Conservation (phyloP, 345 rosid genomes). For the Raphanus sativus region DNA sequence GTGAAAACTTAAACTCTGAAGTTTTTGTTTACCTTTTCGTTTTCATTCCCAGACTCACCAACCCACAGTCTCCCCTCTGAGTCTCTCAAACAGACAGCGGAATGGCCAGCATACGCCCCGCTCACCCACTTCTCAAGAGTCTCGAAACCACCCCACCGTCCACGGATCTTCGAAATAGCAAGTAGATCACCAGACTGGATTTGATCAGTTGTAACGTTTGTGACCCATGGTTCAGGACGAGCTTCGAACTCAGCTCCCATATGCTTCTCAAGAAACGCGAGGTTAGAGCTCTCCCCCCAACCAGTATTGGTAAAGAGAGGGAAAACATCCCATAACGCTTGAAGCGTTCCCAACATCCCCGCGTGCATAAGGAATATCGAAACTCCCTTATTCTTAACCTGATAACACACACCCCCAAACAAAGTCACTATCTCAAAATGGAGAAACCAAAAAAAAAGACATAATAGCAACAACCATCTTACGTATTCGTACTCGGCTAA, state of each 20-base stretch:
- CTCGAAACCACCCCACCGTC: conserved; percentile 96
- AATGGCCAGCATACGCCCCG: conserved; percentile 95
- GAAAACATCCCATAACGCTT: conserved; percentile 93
- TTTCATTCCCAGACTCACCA: conserved; percentile 95
- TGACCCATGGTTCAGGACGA: conserved; percentile 81
- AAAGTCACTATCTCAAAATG: background rate
- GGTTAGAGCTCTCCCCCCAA: conserved; percentile 89
- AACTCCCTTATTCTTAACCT: conserved; percentile 87
- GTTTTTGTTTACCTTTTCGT: conserved; percentile 56
- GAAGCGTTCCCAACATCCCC: conserved; percentile 93
- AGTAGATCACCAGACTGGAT: conserved; percentile 87
- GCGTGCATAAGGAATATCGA: conserved; percentile 98
- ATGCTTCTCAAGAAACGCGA: conserved; percentile 78
- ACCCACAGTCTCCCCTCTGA: conserved; percentile 93
- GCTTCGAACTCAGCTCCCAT: conserved; percentile 80
- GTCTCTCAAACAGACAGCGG: conserved; percentile 82
- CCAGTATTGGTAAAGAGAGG: conserved; percentile 89
- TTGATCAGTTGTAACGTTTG: conserved; percentile 64
- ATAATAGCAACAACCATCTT: conserved; percentile 30
- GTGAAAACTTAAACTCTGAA: background rate
- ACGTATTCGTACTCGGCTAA: conserved; percentile 89
- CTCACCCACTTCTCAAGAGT: conserved; percentile 99
- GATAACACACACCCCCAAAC: conserved; percentile 7
- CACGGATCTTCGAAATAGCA: conserved; percentile 86
- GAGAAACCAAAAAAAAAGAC: background rate